Conservation (phyloP, 495 filamentous ascomycete species). For the Thozetella sp. region DNA sequence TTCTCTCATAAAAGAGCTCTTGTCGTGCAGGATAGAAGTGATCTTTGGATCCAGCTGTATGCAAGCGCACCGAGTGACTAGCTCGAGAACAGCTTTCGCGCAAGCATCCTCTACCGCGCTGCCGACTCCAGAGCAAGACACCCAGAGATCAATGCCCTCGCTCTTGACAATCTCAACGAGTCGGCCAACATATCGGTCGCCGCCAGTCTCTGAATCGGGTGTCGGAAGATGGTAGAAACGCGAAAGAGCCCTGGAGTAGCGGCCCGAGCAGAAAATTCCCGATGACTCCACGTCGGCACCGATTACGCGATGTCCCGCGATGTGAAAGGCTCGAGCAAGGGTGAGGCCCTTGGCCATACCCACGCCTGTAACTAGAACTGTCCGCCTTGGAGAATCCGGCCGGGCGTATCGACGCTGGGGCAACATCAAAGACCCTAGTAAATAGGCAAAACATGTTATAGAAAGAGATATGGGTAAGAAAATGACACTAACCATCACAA, state of each 20-base stretch:
- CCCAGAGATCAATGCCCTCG: slow-evolving; percentile 72
- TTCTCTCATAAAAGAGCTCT: slow-evolving; percentile 59
- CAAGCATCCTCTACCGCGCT: slow-evolving; percentile 63
- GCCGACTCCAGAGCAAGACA: slow-evolving; percentile 66
- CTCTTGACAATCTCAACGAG: slow-evolving; percentile 58
- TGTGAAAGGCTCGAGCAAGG: slow-evolving; percentile 67
- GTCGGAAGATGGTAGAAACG: slow-evolving; percentile 54
- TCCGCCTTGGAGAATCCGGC: not conserved
- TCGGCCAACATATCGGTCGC: slow-evolving; percentile 30
- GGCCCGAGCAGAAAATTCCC: slow-evolving; percentile 26
- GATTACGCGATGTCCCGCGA: slow-evolving; percentile 69
- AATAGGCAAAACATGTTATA: not conserved
- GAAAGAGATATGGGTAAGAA: not conserved
- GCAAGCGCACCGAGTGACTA: slow-evolving; percentile 56
- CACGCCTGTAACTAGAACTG: slow-evolving; percentile 72
- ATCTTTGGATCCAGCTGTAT: slow-evolving; percentile 46
- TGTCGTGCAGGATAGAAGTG: slow-evolving; percentile 55
- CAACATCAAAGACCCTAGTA: not conserved
- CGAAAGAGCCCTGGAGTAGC: slow-evolving; percentile 45
- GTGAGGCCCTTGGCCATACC: slow-evolving; percentile 67
- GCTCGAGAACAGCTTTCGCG: slow-evolving; percentile 63
- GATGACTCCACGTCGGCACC: slow-evolving; percentile 64
- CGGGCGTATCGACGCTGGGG: not conserved
- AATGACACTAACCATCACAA: not conserved
- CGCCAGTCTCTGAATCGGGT: slow-evolving; percentile 18